phyloP scores from a whole-genome alignment of 2,329 filamentous ascomycete genomes.

The Penicillium sp. region DNA sequence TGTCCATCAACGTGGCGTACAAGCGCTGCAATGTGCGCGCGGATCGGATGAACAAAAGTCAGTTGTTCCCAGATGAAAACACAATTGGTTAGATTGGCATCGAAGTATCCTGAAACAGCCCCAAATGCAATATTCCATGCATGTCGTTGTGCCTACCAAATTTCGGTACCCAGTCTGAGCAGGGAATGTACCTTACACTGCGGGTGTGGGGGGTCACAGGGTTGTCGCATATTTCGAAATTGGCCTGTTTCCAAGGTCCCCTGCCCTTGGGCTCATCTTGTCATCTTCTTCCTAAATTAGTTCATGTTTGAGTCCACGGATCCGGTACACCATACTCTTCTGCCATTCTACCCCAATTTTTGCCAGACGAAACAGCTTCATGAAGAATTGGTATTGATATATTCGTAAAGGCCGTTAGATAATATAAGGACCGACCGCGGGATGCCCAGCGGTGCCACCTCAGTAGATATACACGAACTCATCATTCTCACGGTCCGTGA shows the following conservation, averaged over 20 bases:
- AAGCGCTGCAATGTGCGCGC: not conserved
- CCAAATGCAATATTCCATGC: not conserved
- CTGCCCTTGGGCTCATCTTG: not conserved
- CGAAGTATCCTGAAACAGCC: not conserved
- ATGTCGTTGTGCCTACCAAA: not conserved
- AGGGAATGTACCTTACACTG: not conserved
- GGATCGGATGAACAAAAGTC: not conserved
- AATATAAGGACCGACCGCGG: not conserved
- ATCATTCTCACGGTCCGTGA: slow-evolving; percentile 63
- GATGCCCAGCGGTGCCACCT: not conserved
- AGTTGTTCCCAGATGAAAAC: not conserved
- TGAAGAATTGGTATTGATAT: not conserved
- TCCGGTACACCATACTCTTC: not conserved
- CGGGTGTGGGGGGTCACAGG: not conserved
- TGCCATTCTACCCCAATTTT: not conserved
- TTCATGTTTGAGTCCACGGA: not conserved
- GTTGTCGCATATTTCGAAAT: not conserved
- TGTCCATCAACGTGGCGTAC: not conserved
- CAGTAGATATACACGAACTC: slow-evolving; percentile 63
- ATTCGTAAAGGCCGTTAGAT: not conserved
- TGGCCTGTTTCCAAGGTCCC: not conserved
- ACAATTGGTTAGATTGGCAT: not conserved
- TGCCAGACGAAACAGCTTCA: not conserved
- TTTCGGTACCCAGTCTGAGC: not conserved
- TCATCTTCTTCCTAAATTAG: not conserved